phyloP scores from a whole-genome alignment of 805 yeast species.

The Saccharomyces eubayanus region DNA sequence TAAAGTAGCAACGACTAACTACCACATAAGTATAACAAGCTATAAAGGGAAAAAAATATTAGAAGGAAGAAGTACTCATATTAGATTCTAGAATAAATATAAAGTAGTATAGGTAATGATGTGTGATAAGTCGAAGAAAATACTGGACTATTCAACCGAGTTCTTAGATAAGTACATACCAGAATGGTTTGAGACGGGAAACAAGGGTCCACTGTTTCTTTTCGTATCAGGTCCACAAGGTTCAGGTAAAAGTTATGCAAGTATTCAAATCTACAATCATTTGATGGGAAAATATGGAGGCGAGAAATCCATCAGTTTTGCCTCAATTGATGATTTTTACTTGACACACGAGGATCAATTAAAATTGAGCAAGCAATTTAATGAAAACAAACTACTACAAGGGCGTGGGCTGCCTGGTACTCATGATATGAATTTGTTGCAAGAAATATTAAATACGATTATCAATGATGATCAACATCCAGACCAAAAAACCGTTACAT shows the following conservation, averaged over 20 bases:
- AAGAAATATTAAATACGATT: conserved; percentile 25
- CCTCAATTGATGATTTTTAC: conserved; percentile 86
- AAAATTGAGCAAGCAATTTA: conserved; percentile 33
- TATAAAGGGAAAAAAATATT: not conserved
- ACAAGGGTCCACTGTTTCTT: conserved; percentile 37
- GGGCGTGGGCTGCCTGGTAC: conserved; percentile 95
- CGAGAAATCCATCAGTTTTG: conserved; percentile 32
- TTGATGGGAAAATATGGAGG: conserved; percentile 32
- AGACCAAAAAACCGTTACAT: conserved; percentile 23
- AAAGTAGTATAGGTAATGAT: not conserved
- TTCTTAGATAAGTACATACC: conserved; percentile 18
- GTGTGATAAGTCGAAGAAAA: not conserved
- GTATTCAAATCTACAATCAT: conserved; percentile 34
- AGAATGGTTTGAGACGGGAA: conserved; percentile 16
- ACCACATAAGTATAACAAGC: not conserved
- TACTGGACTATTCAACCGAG: conserved; percentile 6
- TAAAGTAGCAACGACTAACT: not conserved
- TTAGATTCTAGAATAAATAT: not conserved
- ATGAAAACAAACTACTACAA: conserved; percentile 47
- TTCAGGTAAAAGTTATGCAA: conserved; percentile 60
- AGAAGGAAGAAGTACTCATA: not conserved
- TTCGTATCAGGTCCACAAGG: conserved; percentile 74
- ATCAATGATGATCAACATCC: conserved; percentile 24
- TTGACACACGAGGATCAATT: conserved; percentile 56
- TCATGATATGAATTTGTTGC: conserved; percentile 51